These are phyloP conservation scores for Coemansia sp. DNA, from an alignment of 192 early-diverging fungal species.

Conservation along the genomic window DNA sequence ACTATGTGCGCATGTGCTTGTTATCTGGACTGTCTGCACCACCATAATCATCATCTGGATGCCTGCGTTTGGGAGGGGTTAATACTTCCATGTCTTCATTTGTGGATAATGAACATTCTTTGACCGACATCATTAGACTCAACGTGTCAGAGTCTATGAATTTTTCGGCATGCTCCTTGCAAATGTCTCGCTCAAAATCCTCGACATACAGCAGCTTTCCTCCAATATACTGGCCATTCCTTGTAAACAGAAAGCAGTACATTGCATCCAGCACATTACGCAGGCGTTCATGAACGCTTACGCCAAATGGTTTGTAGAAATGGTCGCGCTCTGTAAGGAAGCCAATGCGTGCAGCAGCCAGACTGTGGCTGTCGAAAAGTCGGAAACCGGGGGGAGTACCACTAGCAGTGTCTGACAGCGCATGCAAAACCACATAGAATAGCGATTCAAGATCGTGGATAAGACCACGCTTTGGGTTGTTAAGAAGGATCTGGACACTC, in stretches of 20 bases:
- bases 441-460: conserved; percentile 20
- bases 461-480: not conserved
- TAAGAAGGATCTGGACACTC: conserved; percentile 13
- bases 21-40: too few relatives aligned
- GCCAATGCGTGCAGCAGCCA: not conserved
- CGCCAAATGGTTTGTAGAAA: not conserved
- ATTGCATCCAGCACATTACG: not conserved
- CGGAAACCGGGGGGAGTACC: not conserved
- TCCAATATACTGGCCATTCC: not conserved
- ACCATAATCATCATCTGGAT: too few relatives aligned
- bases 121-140: not conserved
- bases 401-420: not conserved
- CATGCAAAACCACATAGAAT: conserved; percentile 15
- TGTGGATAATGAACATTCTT: too few relatives aligned
- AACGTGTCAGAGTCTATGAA: not conserved
- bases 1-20: too few relatives aligned
- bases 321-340: not conserved
- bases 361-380: not conserved
- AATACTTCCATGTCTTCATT: too few relatives aligned
- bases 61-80: too few relatives aligned
- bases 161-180: not conserved
- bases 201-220: not conserved
- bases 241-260: not conserved
- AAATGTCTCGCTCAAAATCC: not conserved
- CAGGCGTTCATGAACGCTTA: not conserved